Conservation (phyloP, 1,284 basidiomycete species). For the Afroboletus lepidellus region DNA sequence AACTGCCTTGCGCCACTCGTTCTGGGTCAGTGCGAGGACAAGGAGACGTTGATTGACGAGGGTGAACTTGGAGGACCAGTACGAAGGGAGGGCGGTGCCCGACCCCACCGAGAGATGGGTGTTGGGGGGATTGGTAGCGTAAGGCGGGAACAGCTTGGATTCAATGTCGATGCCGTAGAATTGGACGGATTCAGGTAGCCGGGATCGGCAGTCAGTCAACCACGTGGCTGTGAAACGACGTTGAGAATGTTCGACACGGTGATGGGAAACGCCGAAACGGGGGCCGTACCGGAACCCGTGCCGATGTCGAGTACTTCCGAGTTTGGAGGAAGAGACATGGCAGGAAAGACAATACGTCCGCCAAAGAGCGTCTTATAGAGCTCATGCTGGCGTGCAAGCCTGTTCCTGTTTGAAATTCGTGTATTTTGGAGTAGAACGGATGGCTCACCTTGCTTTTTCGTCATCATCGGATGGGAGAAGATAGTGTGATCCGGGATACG, state of each 20-base stretch:
- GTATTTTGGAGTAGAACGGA: not conserved
- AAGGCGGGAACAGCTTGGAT: slow-evolving; percentile 14
- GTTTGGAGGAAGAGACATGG: not conserved
- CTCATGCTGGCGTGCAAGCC: slow-evolving; percentile 17
- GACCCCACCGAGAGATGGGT: slow-evolving; percentile 1
- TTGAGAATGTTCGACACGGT: not conserved
- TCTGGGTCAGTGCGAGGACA: slow-evolving; percentile 21
- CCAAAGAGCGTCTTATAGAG: not conserved
- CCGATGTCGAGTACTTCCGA: slow-evolving; percentile 20
- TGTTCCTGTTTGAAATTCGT: not conserved
- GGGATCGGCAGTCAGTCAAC: slow-evolving; percentile 17
- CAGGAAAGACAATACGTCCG: slow-evolving; percentile 13
- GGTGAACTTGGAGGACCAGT: slow-evolving; percentile 27
- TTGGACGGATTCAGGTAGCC: not conserved
- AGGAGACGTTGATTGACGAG: slow-evolving; percentile 34
- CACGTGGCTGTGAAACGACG: slow-evolving; percentile 10
- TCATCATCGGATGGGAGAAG: slow-evolving; percentile 24
- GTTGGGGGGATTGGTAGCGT: not conserved
- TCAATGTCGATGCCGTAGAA: not conserved
- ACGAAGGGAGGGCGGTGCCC: slow-evolving; percentile 14
- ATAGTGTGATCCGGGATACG: slow-evolving; percentile 20
- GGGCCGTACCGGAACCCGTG: slow-evolving; percentile 18
- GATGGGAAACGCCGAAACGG: not conserved
- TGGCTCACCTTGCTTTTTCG: slow-evolving; percentile 16
- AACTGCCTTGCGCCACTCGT: slow-evolving; percentile 22